Evolutionary conservation across 1,284 basidiomycete genomes (phyloP), one percentile per base, ranked within the genome.

Genomic region (Austroboletus olivaceoglutinosus): DNA sequence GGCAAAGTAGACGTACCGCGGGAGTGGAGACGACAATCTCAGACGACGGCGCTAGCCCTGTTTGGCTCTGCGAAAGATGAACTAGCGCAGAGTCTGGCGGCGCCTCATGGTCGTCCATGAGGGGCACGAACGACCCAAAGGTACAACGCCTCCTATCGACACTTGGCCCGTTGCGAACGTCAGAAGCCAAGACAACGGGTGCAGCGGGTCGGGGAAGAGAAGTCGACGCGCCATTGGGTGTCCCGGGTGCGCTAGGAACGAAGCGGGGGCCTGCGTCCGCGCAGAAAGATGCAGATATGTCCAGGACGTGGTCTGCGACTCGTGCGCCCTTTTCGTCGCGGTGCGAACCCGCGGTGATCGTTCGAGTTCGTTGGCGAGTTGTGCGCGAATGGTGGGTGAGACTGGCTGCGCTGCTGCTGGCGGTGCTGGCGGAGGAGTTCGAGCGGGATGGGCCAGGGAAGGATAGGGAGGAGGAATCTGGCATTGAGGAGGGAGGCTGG

Each of bases 391-490:
- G 68, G 53, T 69, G 68, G 6, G 56, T 21, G 41, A 70, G 48
- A 37, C 64, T 70, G 5, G 64, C 51, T 23, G 62, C 64, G 56
- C 68, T 73, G 47, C 58, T 62, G 56, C 70, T 72, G 53, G 67
- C 63, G n/a, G 70, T 75, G 56, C 74, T 76, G 21, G 69, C 68
- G 45, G 64, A 53, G 11, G 75, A 76, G 50, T 73, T 74, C 39
- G 76, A 72, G 59, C 76, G 76, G 39, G 68, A 68, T 1, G 68
- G 65, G 19, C 67, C 65, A 11, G 65, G 43, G 37, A 65, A 65
- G 22, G 57, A 40, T 2, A 52, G 5, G 44, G 57, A 53, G 36
- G 67, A 61, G 50, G 67, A 29, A 59, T 70, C 68, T 57, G 62
- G 62, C 65, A 67, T 67, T 53, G 55, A 54, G 54, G 45, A 50